Evolutionary conservation across 768 basidiomycete genomes (phyloP).

Genomic region (Floccularia luteovirens): DNA sequence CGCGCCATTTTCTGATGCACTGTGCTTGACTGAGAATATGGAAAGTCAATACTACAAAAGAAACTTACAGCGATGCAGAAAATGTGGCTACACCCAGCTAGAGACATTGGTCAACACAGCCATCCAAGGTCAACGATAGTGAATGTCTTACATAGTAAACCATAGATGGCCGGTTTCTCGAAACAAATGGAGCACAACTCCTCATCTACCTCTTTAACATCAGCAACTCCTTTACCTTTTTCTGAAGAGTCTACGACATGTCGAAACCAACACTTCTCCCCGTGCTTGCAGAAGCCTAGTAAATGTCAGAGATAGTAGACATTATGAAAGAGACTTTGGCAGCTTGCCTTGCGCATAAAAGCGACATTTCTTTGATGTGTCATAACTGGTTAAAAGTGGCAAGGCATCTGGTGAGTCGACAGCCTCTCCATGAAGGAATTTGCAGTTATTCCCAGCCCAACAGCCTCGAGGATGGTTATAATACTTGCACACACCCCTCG

Average conservation of each 20-base stretch:
- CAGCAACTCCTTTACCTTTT: conserved; percentile 5
- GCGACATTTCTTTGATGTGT: conserved; percentile 62
- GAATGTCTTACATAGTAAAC: conserved; percentile 47
- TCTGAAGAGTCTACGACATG: conserved; percentile 32
- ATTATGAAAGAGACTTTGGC: not conserved
- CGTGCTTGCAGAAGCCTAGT: conserved; percentile 64
- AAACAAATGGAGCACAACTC: conserved; percentile 67
- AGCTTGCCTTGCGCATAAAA: conserved; percentile 53
- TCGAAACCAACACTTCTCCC: conserved; percentile 69
- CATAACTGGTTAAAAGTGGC: conserved; percentile 52
- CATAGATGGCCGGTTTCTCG: conserved; percentile 63
- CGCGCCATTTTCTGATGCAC: conserved; percentile 80
- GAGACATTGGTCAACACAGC: conserved; percentile 6
- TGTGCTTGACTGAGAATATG: conserved; percentile 15
- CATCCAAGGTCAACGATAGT: conserved; percentile 1
- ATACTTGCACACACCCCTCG: conserved; percentile 67
- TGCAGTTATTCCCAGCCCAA: conserved; percentile 61
- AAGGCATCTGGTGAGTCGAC: conserved; percentile 20
- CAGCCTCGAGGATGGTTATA: conserved; percentile 61
- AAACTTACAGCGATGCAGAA: conserved; percentile 62
- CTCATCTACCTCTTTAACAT: conserved; percentile 29
- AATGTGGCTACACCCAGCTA: conserved; percentile 70
- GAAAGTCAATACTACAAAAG: not conserved
- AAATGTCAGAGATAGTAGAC: conserved; percentile 2
- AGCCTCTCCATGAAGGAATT: conserved; percentile 69